A percentile compares a stretch with the other conserved stretches of the same genome.
These are phyloP conservation scores for Chlorencoelia australis DNA, from an alignment of 2,329 filamentous ascomycete genomes.

Conservation along the genomic window DNA sequence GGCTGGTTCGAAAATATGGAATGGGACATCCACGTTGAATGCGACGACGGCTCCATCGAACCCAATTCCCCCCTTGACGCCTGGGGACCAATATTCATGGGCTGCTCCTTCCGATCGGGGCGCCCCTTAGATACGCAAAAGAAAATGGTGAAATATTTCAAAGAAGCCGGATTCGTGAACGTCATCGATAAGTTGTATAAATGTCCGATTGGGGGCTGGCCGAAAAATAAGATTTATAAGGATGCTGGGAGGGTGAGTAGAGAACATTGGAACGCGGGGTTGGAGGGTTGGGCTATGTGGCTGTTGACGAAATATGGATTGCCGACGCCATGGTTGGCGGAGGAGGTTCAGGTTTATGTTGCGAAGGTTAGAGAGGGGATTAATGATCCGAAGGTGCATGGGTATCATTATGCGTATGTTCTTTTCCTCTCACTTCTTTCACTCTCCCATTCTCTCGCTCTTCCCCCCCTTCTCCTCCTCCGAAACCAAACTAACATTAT, in stretches of 20 bases:
- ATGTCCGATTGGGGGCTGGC: constrained; percentile 43
- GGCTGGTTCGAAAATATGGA: constrained; percentile 13
- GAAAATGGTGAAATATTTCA: constrained; percentile 28
- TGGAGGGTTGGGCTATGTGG: constrained; percentile 22
- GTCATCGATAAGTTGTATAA: constrained; percentile 38
- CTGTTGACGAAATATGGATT: constrained; percentile 32
- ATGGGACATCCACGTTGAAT: neutral
- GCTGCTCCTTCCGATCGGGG: too few species aligned
- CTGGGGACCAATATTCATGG: constrained; percentile 2
- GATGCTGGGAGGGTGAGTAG: constrained; percentile 33
- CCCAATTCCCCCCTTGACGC: constrained; percentile 3
- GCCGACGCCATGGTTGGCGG: constrained; percentile 29
- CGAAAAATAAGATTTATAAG: constrained; percentile 41
- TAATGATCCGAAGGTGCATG: constrained; percentile 29
- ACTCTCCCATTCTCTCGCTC: too few species aligned
- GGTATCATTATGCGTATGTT: constrained; percentile 26
- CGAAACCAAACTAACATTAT: too few species aligned
- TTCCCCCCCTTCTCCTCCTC: too few species aligned
- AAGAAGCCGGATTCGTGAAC: constrained; percentile 43
- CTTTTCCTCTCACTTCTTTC: too few species aligned
- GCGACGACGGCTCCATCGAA: neutral
- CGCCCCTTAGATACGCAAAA: constrained; percentile 1
- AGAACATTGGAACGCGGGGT: constrained; percentile 15
- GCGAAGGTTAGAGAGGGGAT: constrained; percentile 30
- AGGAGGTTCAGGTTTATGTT: constrained; percentile 30